These are phyloP conservation scores for Crithidia sp. DNA, from an alignment of 208 protist genomes.

Conservation along the genomic window DNA sequence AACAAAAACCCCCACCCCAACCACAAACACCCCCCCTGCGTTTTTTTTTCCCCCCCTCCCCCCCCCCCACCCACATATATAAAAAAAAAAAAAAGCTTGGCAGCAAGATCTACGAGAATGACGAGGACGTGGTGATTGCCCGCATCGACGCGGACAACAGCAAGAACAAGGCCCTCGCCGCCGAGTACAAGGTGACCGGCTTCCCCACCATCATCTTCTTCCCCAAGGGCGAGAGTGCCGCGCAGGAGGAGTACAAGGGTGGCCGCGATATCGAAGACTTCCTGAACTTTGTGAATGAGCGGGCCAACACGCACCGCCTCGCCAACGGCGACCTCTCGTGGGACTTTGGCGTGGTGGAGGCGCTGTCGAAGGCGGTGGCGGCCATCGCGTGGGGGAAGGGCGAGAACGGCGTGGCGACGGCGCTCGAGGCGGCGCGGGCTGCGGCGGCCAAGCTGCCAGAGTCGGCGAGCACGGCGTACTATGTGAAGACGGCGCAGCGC, in stretches of 20 bases:
- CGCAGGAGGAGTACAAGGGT: constrained; percentile 55
- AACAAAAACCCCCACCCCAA: no score
- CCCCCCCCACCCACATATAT: no score
- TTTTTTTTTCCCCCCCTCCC: no score
- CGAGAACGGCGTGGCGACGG: constrained; percentile 14
- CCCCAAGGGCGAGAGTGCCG: constrained; percentile 39
- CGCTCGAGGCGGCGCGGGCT: constrained; percentile 27
- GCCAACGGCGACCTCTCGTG: constrained; percentile 54
- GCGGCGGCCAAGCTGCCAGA: neutral
- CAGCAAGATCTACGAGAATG: constrained; percentile 47
- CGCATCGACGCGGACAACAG: constrained; percentile 57
- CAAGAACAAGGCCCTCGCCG: constrained; percentile 28
- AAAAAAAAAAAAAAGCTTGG: no score
- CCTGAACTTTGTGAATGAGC: constrained; percentile 67
- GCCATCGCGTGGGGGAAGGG: constrained; percentile 9
- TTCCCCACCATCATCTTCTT: constrained; percentile 76
- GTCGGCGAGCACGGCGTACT: constrained; percentile 31
- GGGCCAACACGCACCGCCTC: constrained; percentile 47
- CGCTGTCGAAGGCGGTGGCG: constrained; percentile 31
- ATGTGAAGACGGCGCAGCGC: constrained; percentile 46
- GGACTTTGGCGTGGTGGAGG: constrained; percentile 44
- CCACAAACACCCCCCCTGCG: no score
- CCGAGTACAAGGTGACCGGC: constrained; percentile 45
- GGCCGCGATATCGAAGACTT: constrained; percentile 55
- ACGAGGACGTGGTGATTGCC: constrained; percentile 81